Percentiles rank a stretch among this genome's conserved stretches.
These are phyloP conservation scores for Pichia kluyveri DNA, from an alignment of 805 yeast genomes.

Conservation along the genomic window DNA sequence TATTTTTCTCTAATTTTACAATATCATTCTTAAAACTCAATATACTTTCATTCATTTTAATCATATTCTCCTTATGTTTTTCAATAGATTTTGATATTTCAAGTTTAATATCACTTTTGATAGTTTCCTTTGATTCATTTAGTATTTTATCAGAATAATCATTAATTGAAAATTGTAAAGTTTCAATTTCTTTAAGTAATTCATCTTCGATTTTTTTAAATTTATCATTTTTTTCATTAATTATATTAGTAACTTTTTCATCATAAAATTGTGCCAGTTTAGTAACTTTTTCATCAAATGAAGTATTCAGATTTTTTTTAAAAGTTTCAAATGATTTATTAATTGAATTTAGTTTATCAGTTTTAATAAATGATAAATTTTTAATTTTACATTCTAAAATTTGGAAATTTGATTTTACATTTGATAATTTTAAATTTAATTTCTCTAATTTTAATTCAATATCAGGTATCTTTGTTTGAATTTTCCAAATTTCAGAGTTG, in stretches of 20 bases:
- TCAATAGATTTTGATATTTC: background rate
- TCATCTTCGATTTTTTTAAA: constrained; percentile 23
- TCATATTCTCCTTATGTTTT: background rate
- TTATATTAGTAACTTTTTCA: constrained; percentile 2
- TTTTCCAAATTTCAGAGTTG: constrained; percentile 18
- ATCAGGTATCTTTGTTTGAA: constrained; percentile 20
- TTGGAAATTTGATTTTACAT: constrained; percentile 16
- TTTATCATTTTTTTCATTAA: constrained; percentile 26
- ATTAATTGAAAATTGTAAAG: background rate
- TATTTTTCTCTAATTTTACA: background rate
- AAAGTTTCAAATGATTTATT: constrained; percentile 30
- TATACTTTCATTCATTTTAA: background rate
- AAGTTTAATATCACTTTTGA: background rate
- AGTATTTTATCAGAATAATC: constrained; percentile 3
- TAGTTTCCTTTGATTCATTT: background rate
- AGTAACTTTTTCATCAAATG: constrained; percentile 8
- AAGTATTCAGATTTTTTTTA: constrained; percentile 20
- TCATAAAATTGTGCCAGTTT: background rate
- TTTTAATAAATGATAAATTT: constrained; percentile 16
- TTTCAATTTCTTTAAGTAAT: constrained; percentile 15
- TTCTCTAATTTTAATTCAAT: constrained; percentile 22
- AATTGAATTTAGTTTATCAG: constrained; percentile 20
- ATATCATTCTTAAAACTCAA: background rate
- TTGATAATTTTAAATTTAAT: constrained; percentile 17
- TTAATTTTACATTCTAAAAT: constrained; percentile 25